Evolutionary conservation across 306 rosid genomes (phyloP), one percentile per base, ranked within the genome.

Genomic region (Mimosa bimucronata): DNA sequence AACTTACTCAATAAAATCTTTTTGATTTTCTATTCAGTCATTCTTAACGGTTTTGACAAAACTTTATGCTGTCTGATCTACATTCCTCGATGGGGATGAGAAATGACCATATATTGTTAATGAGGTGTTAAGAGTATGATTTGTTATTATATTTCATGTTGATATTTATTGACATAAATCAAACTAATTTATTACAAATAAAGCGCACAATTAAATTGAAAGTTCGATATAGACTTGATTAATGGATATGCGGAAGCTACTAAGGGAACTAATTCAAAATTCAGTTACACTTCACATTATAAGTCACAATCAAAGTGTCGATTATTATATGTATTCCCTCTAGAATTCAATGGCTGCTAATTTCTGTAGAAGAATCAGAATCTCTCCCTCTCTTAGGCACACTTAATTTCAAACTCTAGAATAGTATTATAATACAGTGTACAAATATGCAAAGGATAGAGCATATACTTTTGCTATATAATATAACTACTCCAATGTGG

Each of bases 361-460:
- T 67, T 80, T 82, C 75, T 80, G 14, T 64, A 52, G 81, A 50
- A 74, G 89, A 83, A 88, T 83, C 77, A 77, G 89, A 88, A 88
- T 82, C 69, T 7, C 68, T 5, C 2, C 41, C 34, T 82, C 74
- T 8, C 74, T 7, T 26, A 61, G 76, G 58, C 71, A 29, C 65
- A 61, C 73, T 30, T 66, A 76, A 83, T 72, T 71, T 74, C 76
- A 21, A 81, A 58, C 73, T 57, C 80, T 79, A 52, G 12, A 60
- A 71, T 65, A 76, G 74, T 62, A 42, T 75, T 44, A 45, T 60
- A 71, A 28, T 23, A 53, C 60, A 53, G 26, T 19, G 57, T 38
- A 48, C 7, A 53, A 23, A 70, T 70, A 70, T 75, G 79, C 84
- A 80, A 65, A 71, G 76, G 41, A 71, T 19, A 72, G 12, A 73